A percentile compares a stretch with the other conserved stretches of the same genome.
These are phyloP conservation scores for Pharus latifolius DNA, from an alignment of 176 grass and related monocot species.

Conservation along the genomic window DNA sequence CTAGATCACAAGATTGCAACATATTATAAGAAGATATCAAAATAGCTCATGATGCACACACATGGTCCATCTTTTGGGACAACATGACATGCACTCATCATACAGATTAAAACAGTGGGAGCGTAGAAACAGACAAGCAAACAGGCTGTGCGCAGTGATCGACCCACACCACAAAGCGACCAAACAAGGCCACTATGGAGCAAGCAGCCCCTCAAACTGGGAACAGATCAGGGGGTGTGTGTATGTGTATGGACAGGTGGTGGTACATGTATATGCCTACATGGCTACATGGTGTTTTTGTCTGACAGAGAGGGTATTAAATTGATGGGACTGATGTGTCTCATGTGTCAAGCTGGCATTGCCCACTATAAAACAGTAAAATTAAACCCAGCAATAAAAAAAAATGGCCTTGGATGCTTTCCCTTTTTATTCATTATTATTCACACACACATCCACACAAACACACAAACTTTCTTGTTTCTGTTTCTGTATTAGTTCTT, in stretches of 20 bases:
- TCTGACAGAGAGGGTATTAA: conserved; percentile 5
- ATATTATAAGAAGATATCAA: neutral
- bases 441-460: neutral
- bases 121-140: neutral
- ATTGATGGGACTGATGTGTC: conserved; percentile 1
- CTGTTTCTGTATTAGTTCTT: conserved; percentile 1
- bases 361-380: conserved; percentile 24
- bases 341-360: conserved; percentile 30
- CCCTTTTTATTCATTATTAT: conserved; percentile 1
- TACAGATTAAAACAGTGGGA: neutral
- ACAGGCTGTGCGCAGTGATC: neutral
- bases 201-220: neutral
- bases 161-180: neutral
- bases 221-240: neutral
- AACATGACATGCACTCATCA: conserved; percentile 13
- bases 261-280: neutral
- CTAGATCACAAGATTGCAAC: neutral
- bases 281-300: conserved; percentile 13
- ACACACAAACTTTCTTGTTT: neutral
- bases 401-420: conserved; percentile 42
- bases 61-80: conserved; percentile 16
- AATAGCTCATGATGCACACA: neutral
- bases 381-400: neutral
- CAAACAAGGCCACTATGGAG: neutral
- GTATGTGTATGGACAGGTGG: neutral